Base-by-base conservation (phyloP, 345 rosid genomes). In the Syzygium grande region DNA sequence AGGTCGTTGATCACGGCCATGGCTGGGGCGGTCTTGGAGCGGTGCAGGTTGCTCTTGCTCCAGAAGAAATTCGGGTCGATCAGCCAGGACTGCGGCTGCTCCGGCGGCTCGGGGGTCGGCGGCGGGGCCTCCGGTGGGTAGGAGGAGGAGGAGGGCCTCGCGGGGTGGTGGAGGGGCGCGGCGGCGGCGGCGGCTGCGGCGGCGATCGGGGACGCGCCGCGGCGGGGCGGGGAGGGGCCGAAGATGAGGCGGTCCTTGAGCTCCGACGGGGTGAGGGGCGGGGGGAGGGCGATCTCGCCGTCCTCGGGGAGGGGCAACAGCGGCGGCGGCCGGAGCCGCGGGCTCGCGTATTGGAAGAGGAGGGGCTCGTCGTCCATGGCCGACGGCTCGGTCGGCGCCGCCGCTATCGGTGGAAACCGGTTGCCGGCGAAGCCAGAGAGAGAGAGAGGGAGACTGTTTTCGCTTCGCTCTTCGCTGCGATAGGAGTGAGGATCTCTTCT, bases 1-100 rank as follows among this genome's bases (percentile, higher is more conserved):
- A 89, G 14, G 83, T 95, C 95, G 84, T 92, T 94, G 89, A 95
- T 94, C 11, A 90, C 95, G 53, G 94, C 95, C 94, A 98, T 94
- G 51, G 99, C 95, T 4, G 99, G 98, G 14, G 98, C 98, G 3
- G 99, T 95, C 88, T 92, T 96, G 80, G 95, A 94, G 87, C 99
- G 90, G 92, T 96, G 99, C 59, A 92, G 94, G 87, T 89, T 90
- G 65, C 87, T 86, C 61, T 84, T 91, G 55, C 61, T 34, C 89
- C 91, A 56, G 49, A 52, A 52, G 52, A 30, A 68, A 22, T 59
- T 52, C 11, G 58, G 34, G 88, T 87, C 84, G 41, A 93, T 65
- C 58, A 93, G 86, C 91, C 91, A 92, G 21, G 94, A 86, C 27
- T 88, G 90, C 10, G 59, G 89, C 49, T 68, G 86, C 11, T 51